Conservation (phyloP, 148 eudicot species). For the Rhododendron henanense region DNA sequence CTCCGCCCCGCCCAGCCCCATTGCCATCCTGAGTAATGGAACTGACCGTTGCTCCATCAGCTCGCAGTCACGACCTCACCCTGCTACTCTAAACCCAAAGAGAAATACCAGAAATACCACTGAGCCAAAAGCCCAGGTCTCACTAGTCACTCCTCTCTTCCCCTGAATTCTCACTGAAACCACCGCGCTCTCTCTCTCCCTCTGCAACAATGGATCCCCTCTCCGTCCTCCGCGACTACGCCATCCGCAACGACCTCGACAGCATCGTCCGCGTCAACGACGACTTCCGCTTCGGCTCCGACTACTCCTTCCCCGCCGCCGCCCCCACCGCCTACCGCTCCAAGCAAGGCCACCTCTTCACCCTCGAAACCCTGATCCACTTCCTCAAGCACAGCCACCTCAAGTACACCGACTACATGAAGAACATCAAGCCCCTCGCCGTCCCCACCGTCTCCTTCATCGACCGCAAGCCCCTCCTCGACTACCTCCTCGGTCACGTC, state of each 20-base stretch:
- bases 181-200: neutral
- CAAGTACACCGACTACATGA: slow-evolving; percentile 70
- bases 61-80: too few species aligned
- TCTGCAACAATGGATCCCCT: slow-evolving; percentile 61
- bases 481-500: slow-evolving; percentile 66
- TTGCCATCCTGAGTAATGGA: too few species aligned
- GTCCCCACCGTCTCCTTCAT: slow-evolving; percentile 66
- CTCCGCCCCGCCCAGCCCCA: too few species aligned
- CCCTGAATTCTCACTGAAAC: neutral
- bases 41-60: too few species aligned
- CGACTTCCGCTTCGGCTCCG: slow-evolving; percentile 57
- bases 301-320: slow-evolving; percentile 56
- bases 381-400: slow-evolving; percentile 63
- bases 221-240: slow-evolving; percentile 72
- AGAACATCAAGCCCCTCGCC: slow-evolving; percentile 39
- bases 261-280: slow-evolving; percentile 46
- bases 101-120: too few species aligned
- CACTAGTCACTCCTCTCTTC: neutral
- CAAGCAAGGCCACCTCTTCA: slow-evolving; percentile 65
- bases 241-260: slow-evolving; percentile 56
- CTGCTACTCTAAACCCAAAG: too few species aligned
- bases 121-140: too few species aligned
- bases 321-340: slow-evolving; percentile 72
- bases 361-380: slow-evolving; percentile 82
- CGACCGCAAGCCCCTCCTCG: slow-evolving; percentile 74